Percentiles rank a stretch among this genome's conserved stretches.
Evolutionary conservation across 2,329 filamentous ascomycete genomes (phyloP).

Genomic region (Ophiostoma piceae): DNA sequence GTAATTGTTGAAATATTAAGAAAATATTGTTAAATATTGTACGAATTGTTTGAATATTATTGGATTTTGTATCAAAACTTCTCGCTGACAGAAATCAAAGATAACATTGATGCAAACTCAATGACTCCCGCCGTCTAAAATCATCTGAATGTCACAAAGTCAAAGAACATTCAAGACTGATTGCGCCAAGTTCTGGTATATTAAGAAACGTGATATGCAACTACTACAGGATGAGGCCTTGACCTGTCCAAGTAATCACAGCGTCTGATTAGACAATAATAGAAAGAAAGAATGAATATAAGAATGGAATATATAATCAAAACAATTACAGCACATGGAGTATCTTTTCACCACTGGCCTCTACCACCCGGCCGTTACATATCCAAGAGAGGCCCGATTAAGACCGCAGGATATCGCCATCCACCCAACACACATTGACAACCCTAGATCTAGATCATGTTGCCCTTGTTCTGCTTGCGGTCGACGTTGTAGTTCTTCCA

Average conservation of each 20-base stretch:
- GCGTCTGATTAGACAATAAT: background rate
- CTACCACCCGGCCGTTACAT: background rate
- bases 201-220: background rate
- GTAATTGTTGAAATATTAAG: too few species aligned
- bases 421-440: background rate
- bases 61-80: too few species aligned
- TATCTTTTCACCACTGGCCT: background rate
- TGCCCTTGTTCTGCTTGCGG: conserved; percentile 29
- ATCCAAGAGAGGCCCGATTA: background rate
- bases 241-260: background rate
- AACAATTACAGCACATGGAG: conserved; percentile 2
- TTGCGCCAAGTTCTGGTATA: background rate
- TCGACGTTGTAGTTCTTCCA: conserved; percentile 30
- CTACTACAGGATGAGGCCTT: background rate
- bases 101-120: too few species aligned
- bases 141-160: background rate
- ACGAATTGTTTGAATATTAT: too few species aligned
- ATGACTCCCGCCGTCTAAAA: too few species aligned
- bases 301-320: background rate
- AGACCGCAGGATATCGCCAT: background rate
- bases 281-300: background rate
- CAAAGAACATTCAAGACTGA: background rate
- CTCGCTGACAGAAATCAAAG: too few species aligned
- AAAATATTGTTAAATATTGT: too few species aligned
- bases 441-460: conserved; percentile 25